Evolutionary conservation across 805 yeast species (phyloP).

Genomic region (Candida maesae): DNA sequence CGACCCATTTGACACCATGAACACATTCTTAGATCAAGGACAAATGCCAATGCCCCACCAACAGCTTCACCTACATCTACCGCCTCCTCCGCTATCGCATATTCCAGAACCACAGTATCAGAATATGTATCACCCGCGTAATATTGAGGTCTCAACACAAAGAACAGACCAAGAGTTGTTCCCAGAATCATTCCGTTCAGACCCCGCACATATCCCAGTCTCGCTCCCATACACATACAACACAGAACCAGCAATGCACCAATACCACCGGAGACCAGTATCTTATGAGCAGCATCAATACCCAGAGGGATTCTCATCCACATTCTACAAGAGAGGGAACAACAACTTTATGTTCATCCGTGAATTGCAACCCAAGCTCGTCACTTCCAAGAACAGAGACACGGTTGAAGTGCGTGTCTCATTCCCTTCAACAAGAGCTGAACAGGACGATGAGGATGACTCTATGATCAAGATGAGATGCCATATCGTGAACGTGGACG

Average conservation of each 20-base stretch:
- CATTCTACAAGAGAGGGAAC: conserved; percentile 44
- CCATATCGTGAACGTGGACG: conserved; percentile 39
- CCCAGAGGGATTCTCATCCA: conserved; percentile 49
- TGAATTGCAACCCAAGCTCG: conserved; percentile 44
- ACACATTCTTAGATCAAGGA: neutral
- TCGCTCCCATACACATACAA: conserved; percentile 4
- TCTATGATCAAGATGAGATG: conserved; percentile 32
- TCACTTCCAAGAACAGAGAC: conserved; percentile 35
- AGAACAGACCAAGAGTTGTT: conserved; percentile 12
- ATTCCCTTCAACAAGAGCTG: conserved; percentile 29
- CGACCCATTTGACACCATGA: neutral
- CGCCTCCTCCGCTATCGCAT: no score
- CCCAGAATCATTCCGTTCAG: conserved; percentile 9
- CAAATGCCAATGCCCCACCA: no score
- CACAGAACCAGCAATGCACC: conserved; percentile 1
- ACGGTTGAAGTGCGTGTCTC: conserved; percentile 40
- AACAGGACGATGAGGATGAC: conserved; percentile 22
- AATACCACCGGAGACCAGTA: conserved; percentile 6
- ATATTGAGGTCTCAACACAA: conserved; percentile 5
- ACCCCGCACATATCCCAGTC: conserved; percentile 4
- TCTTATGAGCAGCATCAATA: conserved; percentile 25
- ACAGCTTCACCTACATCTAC: no score
- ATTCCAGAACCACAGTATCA: no score
- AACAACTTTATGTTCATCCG: conserved; percentile 49
- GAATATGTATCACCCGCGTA: no score